Evolutionary conservation across 2,329 filamentous ascomycete genomes (phyloP).

Genomic region (Xylariaceae sp.): DNA sequence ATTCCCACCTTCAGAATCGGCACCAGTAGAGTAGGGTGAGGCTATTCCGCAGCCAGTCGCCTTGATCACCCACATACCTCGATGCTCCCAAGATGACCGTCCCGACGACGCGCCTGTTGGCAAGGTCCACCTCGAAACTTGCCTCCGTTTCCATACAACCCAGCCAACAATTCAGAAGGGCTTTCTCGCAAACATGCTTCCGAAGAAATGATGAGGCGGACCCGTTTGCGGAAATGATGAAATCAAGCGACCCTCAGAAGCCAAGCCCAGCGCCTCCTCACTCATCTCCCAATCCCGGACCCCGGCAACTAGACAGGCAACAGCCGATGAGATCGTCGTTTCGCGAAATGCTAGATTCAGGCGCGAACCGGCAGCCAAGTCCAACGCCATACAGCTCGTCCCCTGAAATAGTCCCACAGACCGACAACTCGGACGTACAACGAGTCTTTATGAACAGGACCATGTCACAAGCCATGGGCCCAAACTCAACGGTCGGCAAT

Average conservation of each 20-base stretch:
- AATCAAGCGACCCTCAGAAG: too few species aligned
- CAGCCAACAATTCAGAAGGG: slow-evolving; percentile 26
- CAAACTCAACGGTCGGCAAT: slow-evolving; percentile 16
- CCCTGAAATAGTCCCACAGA: neutral
- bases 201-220: slow-evolving; percentile 20
- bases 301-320: neutral
- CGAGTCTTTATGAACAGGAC: slow-evolving; percentile 18
- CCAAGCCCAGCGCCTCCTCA: too few species aligned
- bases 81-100: slow-evolving; percentile 40
- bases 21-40: neutral
- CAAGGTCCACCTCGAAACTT: slow-evolving; percentile 35
- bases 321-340: slow-evolving; percentile 7
- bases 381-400: neutral
- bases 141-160: slow-evolving; percentile 19
- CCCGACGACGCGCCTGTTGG: slow-evolving; percentile 40
- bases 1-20: neutral
- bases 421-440: slow-evolving; percentile 9
- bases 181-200: slow-evolving; percentile 37
- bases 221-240: too few species aligned
- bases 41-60: neutral
- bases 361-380: neutral
- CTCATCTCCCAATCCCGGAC: too few species aligned
- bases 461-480: slow-evolving; percentile 22
- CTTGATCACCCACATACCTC: slow-evolving; percentile 1
- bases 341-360: neutral